Evolutionary conservation across 345 rosid genomes (phyloP), one percentile per base, ranked within the genome.

Genomic region (Orychophragmus violaceus): DNA sequence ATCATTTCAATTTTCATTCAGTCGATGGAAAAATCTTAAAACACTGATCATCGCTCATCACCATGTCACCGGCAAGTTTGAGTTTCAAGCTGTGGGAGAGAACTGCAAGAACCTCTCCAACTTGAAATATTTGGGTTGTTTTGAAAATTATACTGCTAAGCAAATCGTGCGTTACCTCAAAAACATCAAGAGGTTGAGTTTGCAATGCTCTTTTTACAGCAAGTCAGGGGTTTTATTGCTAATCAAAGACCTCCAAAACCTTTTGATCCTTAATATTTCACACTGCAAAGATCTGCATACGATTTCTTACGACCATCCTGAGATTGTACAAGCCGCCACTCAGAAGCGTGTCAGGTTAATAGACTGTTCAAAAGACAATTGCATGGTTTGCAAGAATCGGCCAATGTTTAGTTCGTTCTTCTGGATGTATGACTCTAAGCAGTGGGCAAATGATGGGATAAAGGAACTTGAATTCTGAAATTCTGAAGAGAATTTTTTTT

Each of bases 1-100:
- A 10, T 33, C 58, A 11, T 8, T 4, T 35, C 5, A 3, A 14
- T 16, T 23, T 68, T 36, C 6, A 5, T 56, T 67, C 5, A 67
- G 64, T 56, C 18, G 0, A 23, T 67, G 46, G 56, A 67, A 28
- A 18, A 67, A 67, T 56, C 72, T 57, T 16, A 57, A 57, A 44
- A 56, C 71, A 10, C 36, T 67, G n/a, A 44, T 67, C 55, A 42
- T 66, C 0, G 23, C 18, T 29, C 11, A 29, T 21, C 10, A 29
- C 5, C 1, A 28, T 3, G 0, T n/a, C 29, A 41, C 30, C 8
- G 61, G 70, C 3, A 14, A 1, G 8, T 21, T 67, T 16, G n/a
- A 6, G 13, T 67, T 42, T 29, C 53, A 32, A 22, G 11, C 3
- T 24, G 55, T 67, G 33, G 46, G 72, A 45, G 64, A 56, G 33